These are phyloP conservation scores for Russula ochroleuca DNA, from an alignment of 768 basidiomycete species.

Conservation along the genomic window DNA sequence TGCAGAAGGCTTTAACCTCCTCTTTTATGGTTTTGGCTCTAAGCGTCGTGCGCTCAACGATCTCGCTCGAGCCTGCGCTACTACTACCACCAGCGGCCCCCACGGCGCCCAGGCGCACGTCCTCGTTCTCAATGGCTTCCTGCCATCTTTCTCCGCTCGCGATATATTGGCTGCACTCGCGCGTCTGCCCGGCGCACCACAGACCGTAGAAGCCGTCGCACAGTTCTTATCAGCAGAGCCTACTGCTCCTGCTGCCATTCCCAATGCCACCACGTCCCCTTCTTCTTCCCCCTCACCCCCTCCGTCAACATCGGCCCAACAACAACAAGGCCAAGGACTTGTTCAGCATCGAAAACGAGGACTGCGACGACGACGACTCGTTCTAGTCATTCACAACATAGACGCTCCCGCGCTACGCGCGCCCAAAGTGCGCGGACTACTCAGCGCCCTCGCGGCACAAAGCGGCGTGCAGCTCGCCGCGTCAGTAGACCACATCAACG, in stretches of 20 bases:
- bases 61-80: constrained; percentile 53
- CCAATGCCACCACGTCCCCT: constrained; percentile 24
- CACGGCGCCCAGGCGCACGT: constrained; percentile 51
- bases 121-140: constrained; percentile 74
- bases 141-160: constrained; percentile 60
- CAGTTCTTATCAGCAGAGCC: constrained; percentile 48
- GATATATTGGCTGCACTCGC: constrained; percentile 40
- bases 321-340: not conserved
- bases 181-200: constrained; percentile 37
- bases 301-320: not conserved
- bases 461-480: constrained; percentile 78
- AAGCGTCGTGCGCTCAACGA: constrained; percentile 73
- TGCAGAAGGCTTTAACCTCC: constrained; percentile 76
- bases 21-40: constrained; percentile 87
- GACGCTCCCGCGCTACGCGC: constrained; percentile 69
- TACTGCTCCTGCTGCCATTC: not conserved
- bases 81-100: constrained; percentile 37
- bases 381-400: constrained; percentile 84
- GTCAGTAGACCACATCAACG: constrained; percentile 83
- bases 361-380: constrained; percentile 44
- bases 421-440: constrained; percentile 55
- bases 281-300: not conserved
- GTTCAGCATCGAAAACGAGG: not conserved
- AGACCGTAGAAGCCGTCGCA: constrained; percentile 58
- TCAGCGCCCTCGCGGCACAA: constrained; percentile 68